Base-by-base conservation (phyloP, 306 rosid species). In the Boehmeria nivea region DNA sequence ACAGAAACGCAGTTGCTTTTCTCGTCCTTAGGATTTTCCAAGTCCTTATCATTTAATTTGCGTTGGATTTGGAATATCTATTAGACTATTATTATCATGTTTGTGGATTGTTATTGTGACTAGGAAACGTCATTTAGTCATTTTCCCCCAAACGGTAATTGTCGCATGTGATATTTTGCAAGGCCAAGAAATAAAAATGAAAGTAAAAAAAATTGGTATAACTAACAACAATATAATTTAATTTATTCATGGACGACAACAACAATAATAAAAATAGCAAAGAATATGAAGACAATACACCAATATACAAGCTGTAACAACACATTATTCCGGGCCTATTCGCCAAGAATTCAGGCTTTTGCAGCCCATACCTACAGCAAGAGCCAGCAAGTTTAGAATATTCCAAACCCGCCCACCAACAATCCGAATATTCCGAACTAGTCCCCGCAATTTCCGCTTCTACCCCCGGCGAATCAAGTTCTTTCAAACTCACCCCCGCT, bases 401-500 rank as follows among this genome's bases (percentile, higher is more conserved):
- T 12, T 47, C 51, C 72, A 46, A 54, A 26, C 8, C 10, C 15
- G 57, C 28, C 39, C 37, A 10, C n/a, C 14, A 13, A 7, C 5
- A 7, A n/a, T 51, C 39, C 3, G 40, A 1, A 22, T 62, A 60
- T 76, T 61, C 82, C 73, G 60, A 21, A 24, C 59, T 38, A n/a
- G 48, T 57, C 33, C 61, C 61, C 16, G 0, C 18, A 15, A 3
- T 40, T 57, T 57, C 49, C 48, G 5, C 8, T 38, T 57, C 40
- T 19, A 34, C 59, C 72, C 71, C 51, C 67, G 0, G 25, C 1
- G 2, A 26, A 27, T 51, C 57, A 19, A 3, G 51, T 80, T 78
- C 69, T 72, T 70, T 85, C 78, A 3, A 44, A 51, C 20, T 16
- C 46, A 34, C 52, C 68, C 61, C 76, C n/a, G n/a, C n/a, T n/a